phyloP scores from a whole-genome alignment of 495 filamentous ascomycete genomes.

The Cudoniella acicularis region DNA sequence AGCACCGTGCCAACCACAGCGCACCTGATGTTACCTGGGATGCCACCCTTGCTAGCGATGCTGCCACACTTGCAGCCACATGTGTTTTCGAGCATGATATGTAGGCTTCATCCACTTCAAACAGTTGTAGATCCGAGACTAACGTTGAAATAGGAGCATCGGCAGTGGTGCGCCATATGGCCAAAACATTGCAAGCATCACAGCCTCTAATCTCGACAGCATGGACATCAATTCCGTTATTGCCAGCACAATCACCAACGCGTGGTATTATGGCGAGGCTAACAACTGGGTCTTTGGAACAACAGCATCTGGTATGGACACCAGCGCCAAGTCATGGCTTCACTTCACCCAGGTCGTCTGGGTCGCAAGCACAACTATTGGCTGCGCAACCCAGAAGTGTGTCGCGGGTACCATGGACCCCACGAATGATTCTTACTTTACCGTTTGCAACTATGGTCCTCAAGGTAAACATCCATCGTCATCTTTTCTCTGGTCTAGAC shows the following conservation, averaged over 20 bases:
- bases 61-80: conserved; percentile 39
- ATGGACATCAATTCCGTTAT: conserved; percentile 40
- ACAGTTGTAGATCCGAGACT: not conserved
- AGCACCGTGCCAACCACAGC: conserved; percentile 81
- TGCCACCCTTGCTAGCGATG: conserved; percentile 56
- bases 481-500: not conserved
- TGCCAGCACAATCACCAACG: conserved; percentile 62
- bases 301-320: conserved; percentile 43
- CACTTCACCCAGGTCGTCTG: conserved; percentile 93
- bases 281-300: conserved; percentile 35
- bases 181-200: conserved; percentile 72
- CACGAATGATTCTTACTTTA: conserved; percentile 38
- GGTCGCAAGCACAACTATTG: conserved; percentile 65
- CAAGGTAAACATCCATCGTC: conserved; percentile 42
- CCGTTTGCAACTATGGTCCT: conserved; percentile 86
- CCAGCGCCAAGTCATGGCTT: conserved; percentile 70
- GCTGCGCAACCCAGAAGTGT: conserved; percentile 64
- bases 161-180: conserved; percentile 63
- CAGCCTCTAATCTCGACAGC: conserved; percentile 20
- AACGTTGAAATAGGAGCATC: conserved; percentile 14
- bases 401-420: conserved; percentile 48
- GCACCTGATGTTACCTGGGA: conserved; percentile 61
- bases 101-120: conserved; percentile 47
- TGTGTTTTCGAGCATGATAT: conserved; percentile 76
- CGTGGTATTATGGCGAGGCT: conserved; percentile 84